Evolutionary conservation across 148 eudicot species (phyloP).

Genomic region (Rhododendron molle): DNA sequence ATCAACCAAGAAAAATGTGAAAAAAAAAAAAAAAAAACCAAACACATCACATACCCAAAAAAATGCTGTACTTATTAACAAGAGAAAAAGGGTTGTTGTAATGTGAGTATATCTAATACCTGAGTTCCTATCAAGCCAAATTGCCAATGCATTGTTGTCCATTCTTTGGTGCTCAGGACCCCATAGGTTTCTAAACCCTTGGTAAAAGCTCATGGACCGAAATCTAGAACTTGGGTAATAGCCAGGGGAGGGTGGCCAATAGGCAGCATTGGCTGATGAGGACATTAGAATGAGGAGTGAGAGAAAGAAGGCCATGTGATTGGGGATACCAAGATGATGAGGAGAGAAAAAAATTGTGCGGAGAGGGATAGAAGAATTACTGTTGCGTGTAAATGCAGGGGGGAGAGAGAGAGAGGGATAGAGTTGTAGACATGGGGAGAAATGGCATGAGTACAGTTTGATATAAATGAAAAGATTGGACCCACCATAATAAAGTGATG

Average conservation of each 20-base stretch:
- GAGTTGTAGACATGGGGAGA: neutral
- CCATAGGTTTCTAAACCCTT: slow-evolving; percentile 75
- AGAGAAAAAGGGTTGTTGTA: neutral
- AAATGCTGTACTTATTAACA: neutral
- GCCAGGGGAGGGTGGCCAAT: slow-evolving; percentile 84
- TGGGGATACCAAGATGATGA: neutral
- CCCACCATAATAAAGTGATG: neutral
- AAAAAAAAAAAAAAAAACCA: neutral
- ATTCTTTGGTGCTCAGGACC: slow-evolving; percentile 69
- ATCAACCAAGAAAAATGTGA: neutral
- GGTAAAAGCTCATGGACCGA: slow-evolving; percentile 48
- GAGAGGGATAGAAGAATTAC: neutral
- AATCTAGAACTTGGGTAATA: slow-evolving; percentile 67
- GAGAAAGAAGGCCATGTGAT: slow-evolving; percentile 26
- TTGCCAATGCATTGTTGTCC: slow-evolving; percentile 44
- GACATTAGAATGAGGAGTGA: slow-evolving; percentile 21
- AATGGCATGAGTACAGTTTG: slow-evolving; percentile 13
- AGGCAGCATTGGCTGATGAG: slow-evolving; percentile 30
- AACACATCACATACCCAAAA: neutral
- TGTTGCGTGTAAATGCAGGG: slow-evolving; percentile 17
- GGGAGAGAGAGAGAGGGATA: slow-evolving; percentile 13
- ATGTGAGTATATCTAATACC: slow-evolving; percentile 28
- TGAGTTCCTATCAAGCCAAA: slow-evolving; percentile 80
- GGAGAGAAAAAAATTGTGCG: neutral
- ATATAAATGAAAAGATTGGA: slow-evolving; percentile 17